A percentile compares a stretch with the other conserved stretches of the same genome.
Conservation (phyloP, 768 basidiomycete species). For the Mrakia gelida region DNA sequence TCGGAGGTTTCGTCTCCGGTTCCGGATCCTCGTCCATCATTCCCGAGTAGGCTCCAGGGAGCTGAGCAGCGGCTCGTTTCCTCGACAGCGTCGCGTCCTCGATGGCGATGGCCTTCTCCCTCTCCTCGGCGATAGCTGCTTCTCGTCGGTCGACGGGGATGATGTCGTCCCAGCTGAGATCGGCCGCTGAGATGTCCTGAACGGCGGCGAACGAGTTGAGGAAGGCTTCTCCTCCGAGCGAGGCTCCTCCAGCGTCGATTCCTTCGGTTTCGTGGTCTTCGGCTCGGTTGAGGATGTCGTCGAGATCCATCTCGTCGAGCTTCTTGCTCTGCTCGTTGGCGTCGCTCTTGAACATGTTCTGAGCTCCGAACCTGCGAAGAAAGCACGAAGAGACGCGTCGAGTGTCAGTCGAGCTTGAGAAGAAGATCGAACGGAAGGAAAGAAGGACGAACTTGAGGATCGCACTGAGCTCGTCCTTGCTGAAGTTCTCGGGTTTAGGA, state of each 20-base stretch:
- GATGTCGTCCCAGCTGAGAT: conserved; percentile 93
- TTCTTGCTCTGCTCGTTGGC: conserved; percentile 88
- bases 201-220: conserved; percentile 90
- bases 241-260: conserved; percentile 75
- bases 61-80: conserved; percentile 79
- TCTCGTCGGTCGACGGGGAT: conserved; percentile 89
- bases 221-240: conserved; percentile 96
- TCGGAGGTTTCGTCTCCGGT: conserved; percentile 50
- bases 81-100: conserved; percentile 46
- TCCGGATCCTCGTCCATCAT: conserved; percentile 63
- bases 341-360: conserved; percentile 99
- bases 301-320: conserved; percentile 97
- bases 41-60: conserved; percentile 66
- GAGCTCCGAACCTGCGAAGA: conserved; percentile 67
- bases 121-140: conserved; percentile 74
- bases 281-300: conserved; percentile 93
- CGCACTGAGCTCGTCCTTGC: conserved; percentile 93
- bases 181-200: conserved; percentile 89
- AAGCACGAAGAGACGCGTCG: background rate
- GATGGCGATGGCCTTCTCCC: conserved; percentile 52
- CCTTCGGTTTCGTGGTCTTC: conserved; percentile 95
- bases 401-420: background rate
- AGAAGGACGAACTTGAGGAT: conserved; percentile 63
- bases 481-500: conserved; percentile 71
- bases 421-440: conserved; percentile 24